Base-by-base conservation (phyloP, 2,329 filamentous ascomycete species). In the Uncinocarpus reesii region DNA sequence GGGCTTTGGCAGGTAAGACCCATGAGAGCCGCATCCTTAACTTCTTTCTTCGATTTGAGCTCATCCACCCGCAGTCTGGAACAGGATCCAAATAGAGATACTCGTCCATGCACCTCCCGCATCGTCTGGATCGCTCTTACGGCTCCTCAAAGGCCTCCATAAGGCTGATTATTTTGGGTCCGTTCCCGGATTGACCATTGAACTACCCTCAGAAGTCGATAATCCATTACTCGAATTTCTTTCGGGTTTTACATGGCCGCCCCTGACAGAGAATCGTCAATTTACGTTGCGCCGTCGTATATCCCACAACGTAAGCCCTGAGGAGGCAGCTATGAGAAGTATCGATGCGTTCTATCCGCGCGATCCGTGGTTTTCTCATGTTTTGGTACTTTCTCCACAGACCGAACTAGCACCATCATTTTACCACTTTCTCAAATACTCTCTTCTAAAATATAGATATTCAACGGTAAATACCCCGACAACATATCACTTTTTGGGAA, bases 291-390 rank as follows among this genome's bases (percentile, higher is more conserved):
- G 84, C 21, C 86, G 85, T 53, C 82, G 86, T 24, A 81, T 95
- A 36, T 71, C 78, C 8, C 70, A 75, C 41, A 71, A 71, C 40
- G 59, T 83, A 53, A 79, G 73, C 4, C 74, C 84, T 36, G 79
- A 84, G 54, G 82, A 89, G 56, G 81, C 83, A 48, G 81, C 86
- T 0, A 71, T 83, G 13, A 80, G 83, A 20, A 85, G 90, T 50
- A 69, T 95, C 4, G 89, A 96, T 67, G 84, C 86, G 0, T 95
- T 94, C 63, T 96, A 88, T 74, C 89, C 92, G 1, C 68, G 71
- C 2, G 72, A 79, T 50, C 72, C 79, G 4, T 62, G 65, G 1
- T 66, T 78, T 45, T 81, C 82, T 7, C 87, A 95, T 62, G 78
- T 95, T 2, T 73, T 98, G n/a, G 68, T 95, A 1, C 75, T 98